Conservation (phyloP, 441 rosid genomes). For the Dalechampia spathulata region DNA sequence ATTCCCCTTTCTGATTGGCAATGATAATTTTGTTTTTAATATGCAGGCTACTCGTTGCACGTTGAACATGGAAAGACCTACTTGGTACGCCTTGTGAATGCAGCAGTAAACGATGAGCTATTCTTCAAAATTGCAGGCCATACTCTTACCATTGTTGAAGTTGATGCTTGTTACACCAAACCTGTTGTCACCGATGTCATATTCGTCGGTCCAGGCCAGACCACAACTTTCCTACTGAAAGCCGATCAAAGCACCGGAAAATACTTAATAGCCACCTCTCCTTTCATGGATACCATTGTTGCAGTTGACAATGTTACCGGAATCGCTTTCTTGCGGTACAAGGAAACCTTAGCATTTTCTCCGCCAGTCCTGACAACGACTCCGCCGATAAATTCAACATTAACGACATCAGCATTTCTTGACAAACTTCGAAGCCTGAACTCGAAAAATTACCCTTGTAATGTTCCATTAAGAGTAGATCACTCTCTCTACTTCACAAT, state of each 20-base stretch:
- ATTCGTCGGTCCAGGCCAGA: conserved; percentile 75
- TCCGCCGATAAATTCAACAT: conserved; percentile 69
- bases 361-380: conserved; percentile 38
- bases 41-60: conserved; percentile 31
- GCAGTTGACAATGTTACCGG: conserved; percentile 66
- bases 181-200: conserved; percentile 51
- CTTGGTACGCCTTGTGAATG: conserved; percentile 64
- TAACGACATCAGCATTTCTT: conserved; percentile 33
- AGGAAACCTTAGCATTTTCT: conserved; percentile 40
- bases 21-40: too few relatives aligned
- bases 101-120: conserved; percentile 88
- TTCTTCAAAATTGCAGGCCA: conserved; percentile 86
- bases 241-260: conserved; percentile 43
- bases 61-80: conserved; percentile 70
- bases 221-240: conserved; percentile 61
- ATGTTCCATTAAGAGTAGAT: conserved; percentile 53
- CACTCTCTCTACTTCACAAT: conserved; percentile 54
- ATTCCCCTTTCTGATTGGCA: too few relatives aligned
- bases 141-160: conserved; percentile 70
- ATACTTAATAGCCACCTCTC: conserved; percentile 57
- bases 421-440: conserved; percentile 64
- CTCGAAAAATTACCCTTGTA: conserved; percentile 52
- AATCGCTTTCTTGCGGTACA: conserved; percentile 56
- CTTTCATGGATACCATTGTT: conserved; percentile 74
- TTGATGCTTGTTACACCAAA: conserved; percentile 72